A percentile compares a stretch with the other conserved stretches of the same genome.
Conservation (phyloP, 345 rosid species). For the Melaleuca alternifolia region DNA sequence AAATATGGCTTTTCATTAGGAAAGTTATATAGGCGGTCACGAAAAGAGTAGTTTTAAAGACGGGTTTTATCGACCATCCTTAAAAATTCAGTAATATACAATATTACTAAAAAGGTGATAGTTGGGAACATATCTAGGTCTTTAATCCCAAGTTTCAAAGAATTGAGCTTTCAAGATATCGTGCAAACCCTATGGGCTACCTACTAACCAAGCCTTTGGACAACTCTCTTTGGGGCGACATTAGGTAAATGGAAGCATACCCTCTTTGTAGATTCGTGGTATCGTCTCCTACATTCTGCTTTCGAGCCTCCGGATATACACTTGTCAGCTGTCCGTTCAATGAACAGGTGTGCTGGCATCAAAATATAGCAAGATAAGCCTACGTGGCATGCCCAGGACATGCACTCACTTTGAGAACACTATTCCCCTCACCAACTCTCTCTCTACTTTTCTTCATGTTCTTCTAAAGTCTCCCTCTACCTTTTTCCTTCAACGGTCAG, state of each 20-base stretch:
- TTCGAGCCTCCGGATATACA: background rate
- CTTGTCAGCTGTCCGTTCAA: background rate
- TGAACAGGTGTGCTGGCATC: background rate
- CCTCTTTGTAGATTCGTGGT: background rate
- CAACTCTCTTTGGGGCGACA: background rate
- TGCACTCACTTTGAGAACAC: background rate
- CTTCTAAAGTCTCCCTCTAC: background rate
- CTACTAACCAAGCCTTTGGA: background rate
- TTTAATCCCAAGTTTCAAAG: background rate
- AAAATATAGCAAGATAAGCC: background rate
- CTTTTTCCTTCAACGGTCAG: background rate
- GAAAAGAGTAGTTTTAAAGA: background rate
- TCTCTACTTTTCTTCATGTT: background rate
- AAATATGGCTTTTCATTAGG: background rate
- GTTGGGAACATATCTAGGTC: background rate
- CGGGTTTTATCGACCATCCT: background rate
- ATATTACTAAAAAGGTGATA: background rate
- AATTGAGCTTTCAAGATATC: background rate
- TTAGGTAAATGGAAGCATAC: background rate
- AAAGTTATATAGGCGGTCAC: background rate
- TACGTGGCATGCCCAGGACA: background rate
- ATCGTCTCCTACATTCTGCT: background rate
- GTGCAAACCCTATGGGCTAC: background rate
- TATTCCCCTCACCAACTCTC: background rate
- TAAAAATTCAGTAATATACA: background rate